Base-by-base conservation (phyloP, 495 filamentous ascomycete genomes). In the Aspergillus steynii region DNA sequence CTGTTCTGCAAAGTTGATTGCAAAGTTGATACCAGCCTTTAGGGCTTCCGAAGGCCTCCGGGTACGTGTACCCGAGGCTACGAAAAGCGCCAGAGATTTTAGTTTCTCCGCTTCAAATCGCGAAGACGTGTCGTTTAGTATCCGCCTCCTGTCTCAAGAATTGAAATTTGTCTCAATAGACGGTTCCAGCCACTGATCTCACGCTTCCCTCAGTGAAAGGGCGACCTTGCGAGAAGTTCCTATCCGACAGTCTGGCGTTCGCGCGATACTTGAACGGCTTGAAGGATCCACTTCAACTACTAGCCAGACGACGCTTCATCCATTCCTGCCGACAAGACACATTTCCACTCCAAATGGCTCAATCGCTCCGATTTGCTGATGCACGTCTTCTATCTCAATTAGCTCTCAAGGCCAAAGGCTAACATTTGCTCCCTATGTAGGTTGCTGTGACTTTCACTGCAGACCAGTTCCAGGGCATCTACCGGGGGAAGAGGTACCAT, bases 401-500 rank as follows among this genome's bases (percentile, higher is more conserved):
- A 45, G 14, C 28, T 14, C 6, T 27, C 15, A 29, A 31, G 26
- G 34, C 7, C n/a, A 42, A 15, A 1, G n/a, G 10, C 42, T 48
- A 14, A 48, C 15, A 20, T 45, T 32, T 6, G 49, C 29, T 26
- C 10, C 7, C 14, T 2, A 25, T 15, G 12, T 56, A 70, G 71
- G 71, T 71, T 1, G 71, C 66, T 0, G 69, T 74, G 2, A 71
- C 71, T 29, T 74, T 57, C 61, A 74, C 71, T 1, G 69, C 71
- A n/a, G 66, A 71, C 32, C 67, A 72, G 61, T 74, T 72, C 60
- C 69, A 68, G 29, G 69, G 69, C 15, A 66, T 74, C 50, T 74
- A 74, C 50, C 69, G 71, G 0, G 69, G 68, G 29, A 74, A 74
- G 47, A 37, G 62, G 54, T 71, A 74, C 60, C 71, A 74, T 27